Evolutionary conservation across 768 basidiomycete genomes (phyloP), one percentile per base, ranked within the genome.

Genomic region (Russula vinacea): DNA sequence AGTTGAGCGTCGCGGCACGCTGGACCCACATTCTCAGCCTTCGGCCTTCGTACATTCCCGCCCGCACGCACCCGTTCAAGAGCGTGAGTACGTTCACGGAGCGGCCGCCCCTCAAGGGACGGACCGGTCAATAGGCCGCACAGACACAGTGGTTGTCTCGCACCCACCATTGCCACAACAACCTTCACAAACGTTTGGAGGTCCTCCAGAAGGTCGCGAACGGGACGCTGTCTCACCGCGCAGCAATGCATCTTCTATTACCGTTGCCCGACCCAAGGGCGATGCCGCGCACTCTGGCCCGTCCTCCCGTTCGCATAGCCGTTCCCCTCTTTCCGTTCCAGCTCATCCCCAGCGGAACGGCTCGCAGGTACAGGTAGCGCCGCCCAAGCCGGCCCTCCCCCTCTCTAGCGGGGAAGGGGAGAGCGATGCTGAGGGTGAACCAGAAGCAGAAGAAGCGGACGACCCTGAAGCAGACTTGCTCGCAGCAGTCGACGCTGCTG

Each of bases 1-100:
- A 1, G 85, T 88, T 47, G 89, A 90, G 71, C 77, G 87, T 37
- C 77, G 88, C 5, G 86, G 85, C 16, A 88, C 86, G 10, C 71
- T 86, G 0, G 86, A 86, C 42, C 60, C 73, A 3, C 74, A 70
- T 33, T 74, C 75, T 22, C 66, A 67, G 50, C 51, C 51, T 24
- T 9, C 67, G 14, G 54, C 59, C n/a, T 64, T 66, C 19, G 59
- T 62, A 17, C 55, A 60, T 9, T 44, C 64, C 13, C 56, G 57
- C 51, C 32, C 60, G 13, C 67, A 60, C 45, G 54, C 58, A 50
- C 53, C 54, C 42, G 10, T 58, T 26, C 64, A 56, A 57, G 64
- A 59, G 26, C 64, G 59, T 49, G 53, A 60, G 5, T 63, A 50
- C 42, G 50, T 40, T 16, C 67, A 66, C 13, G 58, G 39, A 42